Percentiles rank a stretch among this genome's conserved stretches.
Conservation (phyloP, 2,329 filamentous ascomycete species). For the Cercospora janseana region DNA sequence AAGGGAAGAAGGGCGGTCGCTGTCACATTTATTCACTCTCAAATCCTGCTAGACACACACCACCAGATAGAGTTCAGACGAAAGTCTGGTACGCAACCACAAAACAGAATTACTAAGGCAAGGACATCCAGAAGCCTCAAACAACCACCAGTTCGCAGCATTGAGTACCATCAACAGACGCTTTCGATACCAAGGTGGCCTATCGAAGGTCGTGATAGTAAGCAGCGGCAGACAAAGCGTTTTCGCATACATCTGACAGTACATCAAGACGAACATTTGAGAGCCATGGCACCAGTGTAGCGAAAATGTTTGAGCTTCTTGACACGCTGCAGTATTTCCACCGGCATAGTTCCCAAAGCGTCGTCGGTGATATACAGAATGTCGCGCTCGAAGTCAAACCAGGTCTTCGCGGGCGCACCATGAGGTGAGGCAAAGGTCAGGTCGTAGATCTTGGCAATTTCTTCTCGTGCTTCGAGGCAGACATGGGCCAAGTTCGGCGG, state of each 20-base stretch:
- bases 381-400: slow-evolving; percentile 17
- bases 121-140: not conserved
- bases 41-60: too few relatives aligned
- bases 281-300: slow-evolving; percentile 17
- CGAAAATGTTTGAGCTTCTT: slow-evolving; percentile 18
- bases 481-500: slow-evolving; percentile 19
- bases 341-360: slow-evolving; percentile 7
- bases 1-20: too few relatives aligned
- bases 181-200: slow-evolving; percentile 4
- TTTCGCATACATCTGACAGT: not conserved
- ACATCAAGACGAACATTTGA: slow-evolving; percentile 20
- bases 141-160: not conserved
- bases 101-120: too few relatives aligned
- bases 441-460: slow-evolving; percentile 15
- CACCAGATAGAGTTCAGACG: too few relatives aligned
- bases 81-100: too few relatives aligned
- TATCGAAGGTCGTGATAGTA: not conserved
- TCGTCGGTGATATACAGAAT: slow-evolving; percentile 21
- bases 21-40: too few relatives aligned
- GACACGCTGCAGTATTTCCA: not conserved
- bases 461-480: slow-evolving; percentile 20
- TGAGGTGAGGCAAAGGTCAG: slow-evolving; percentile 15
- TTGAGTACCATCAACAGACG: not conserved
- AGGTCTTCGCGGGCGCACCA: slow-evolving; percentile 7
- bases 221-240: not conserved